phyloP scores from a whole-genome alignment of 2,329 filamentous ascomycete species.

The Eurotiales sp. region DNA sequence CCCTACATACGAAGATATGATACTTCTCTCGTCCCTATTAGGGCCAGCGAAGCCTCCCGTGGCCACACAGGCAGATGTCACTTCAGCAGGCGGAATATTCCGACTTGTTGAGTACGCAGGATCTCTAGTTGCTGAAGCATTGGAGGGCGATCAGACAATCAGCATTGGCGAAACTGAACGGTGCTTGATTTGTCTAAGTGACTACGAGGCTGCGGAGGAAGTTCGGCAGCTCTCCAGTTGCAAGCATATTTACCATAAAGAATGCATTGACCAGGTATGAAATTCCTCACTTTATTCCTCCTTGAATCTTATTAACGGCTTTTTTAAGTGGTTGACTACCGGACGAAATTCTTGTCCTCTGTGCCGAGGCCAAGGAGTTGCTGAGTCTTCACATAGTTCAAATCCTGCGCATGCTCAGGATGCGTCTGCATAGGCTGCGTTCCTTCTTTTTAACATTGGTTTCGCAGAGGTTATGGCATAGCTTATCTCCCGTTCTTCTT shows the following conservation, averaged over 20 bases:
- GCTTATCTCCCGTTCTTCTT: not conserved
- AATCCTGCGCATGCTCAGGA: constrained; percentile 11
- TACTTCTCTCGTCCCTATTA: constrained; percentile 62
- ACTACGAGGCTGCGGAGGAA: constrained; percentile 61
- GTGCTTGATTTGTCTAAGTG: constrained; percentile 64
- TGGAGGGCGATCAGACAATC: constrained; percentile 35
- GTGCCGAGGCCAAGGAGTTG: constrained; percentile 40
- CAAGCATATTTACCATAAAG: constrained; percentile 63
- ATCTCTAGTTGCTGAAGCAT: constrained; percentile 46
- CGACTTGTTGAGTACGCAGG: constrained; percentile 45
- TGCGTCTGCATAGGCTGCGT: constrained; percentile 2
- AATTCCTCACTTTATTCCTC: not conserved
- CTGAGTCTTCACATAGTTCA: constrained; percentile 27
- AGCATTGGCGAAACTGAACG: constrained; percentile 49
- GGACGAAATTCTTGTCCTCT: constrained; percentile 38
- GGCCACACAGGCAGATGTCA: constrained; percentile 61
- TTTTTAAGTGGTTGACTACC: constrained; percentile 14
- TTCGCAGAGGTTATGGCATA: not conserved
- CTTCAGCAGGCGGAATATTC: constrained; percentile 59
- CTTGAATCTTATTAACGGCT: not conserved
- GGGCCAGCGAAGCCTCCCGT: constrained; percentile 67
- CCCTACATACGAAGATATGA: constrained; percentile 70
- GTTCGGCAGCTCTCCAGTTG: constrained; percentile 60
- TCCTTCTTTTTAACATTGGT: not conserved
- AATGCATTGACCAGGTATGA: constrained; percentile 66